Conservation (phyloP, 2,329 filamentous ascomycete genomes). For the Colletotrichum sansevieriae region DNA sequence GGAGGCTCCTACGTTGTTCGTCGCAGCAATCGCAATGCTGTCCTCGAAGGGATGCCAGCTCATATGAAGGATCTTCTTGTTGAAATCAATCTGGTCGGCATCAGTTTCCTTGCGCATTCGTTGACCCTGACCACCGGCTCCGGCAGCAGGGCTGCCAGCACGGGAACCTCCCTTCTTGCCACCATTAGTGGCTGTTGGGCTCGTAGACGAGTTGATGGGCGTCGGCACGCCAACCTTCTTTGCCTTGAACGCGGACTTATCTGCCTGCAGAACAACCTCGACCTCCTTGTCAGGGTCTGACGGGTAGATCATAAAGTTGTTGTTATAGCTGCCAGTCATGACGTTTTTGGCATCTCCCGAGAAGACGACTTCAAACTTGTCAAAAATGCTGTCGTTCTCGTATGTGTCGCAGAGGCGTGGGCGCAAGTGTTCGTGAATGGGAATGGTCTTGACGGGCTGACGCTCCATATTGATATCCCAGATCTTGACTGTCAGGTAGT, state of each 20-base stretch:
- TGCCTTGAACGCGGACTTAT: constrained; percentile 99
- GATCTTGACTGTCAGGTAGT: constrained; percentile 99
- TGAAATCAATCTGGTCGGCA: constrained; percentile 99
- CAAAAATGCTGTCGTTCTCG: constrained; percentile 99
- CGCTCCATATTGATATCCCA: constrained; percentile 99
- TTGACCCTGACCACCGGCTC: constrained; percentile 76
- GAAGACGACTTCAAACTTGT: constrained; percentile 99
- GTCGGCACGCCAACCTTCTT: constrained; percentile 99
- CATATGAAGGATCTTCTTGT: constrained; percentile 99
- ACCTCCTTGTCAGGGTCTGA: constrained; percentile 96
- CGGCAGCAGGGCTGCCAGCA: constrained; percentile 86
- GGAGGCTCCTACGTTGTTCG: constrained; percentile 87
- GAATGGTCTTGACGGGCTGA: constrained; percentile 97
- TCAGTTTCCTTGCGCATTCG: constrained; percentile 99
- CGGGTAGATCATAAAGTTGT: constrained; percentile 99
- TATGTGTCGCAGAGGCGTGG: constrained; percentile 97
- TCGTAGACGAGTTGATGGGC: constrained; percentile 88
- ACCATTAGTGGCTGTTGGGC: constrained; percentile 76
- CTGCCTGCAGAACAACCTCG: constrained; percentile 95
- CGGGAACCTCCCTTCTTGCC: constrained; percentile 90
- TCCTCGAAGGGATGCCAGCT: constrained; percentile 99
- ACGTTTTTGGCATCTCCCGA: constrained; percentile 98
- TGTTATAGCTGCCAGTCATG: constrained; percentile 99
- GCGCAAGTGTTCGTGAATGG: constrained; percentile 96
- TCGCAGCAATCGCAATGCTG: constrained; percentile 98